A percentile compares a stretch with the other conserved stretches of the same genome.
Evolutionary conservation across 805 yeast genomes (phyloP).

Genomic region (Myxozyma sirexii): DNA sequence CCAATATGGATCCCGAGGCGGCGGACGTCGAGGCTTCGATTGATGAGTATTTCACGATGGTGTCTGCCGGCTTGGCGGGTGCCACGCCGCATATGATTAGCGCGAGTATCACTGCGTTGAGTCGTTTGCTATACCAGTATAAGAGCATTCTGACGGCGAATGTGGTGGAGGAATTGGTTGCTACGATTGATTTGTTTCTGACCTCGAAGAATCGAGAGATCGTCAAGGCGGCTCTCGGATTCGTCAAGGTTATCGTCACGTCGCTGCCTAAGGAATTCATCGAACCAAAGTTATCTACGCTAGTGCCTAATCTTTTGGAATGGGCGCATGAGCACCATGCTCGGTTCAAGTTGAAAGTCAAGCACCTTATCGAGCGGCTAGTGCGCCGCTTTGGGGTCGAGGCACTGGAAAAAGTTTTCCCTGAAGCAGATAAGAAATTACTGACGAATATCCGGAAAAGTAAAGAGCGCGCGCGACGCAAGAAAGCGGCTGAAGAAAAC

Average conservation of each 20-base stretch:
- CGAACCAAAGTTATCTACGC: slow-evolving; percentile 61
- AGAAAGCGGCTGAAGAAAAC: slow-evolving; percentile 42
- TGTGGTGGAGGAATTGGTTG: slow-evolving; percentile 70
- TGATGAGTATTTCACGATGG: slow-evolving; percentile 86
- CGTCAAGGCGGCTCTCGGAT: slow-evolving; percentile 91
- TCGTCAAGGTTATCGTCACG: slow-evolving; percentile 84
- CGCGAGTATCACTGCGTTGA: slow-evolving; percentile 89
- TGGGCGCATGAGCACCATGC: slow-evolving; percentile 98
- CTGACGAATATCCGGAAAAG: slow-evolving; percentile 83
- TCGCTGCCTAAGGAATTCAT: slow-evolving; percentile 79
- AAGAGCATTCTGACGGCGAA: slow-evolving; percentile 55
- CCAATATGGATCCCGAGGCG: slow-evolving; percentile 62
- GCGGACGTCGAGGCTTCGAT: slow-evolving; percentile 71
- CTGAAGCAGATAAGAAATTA: slow-evolving; percentile 85
- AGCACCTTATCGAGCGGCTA: slow-evolving; percentile 89
- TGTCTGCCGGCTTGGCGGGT: slow-evolving; percentile 95
- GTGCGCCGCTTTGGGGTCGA: slow-evolving; percentile 91
- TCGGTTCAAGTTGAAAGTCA: slow-evolving; percentile 89
- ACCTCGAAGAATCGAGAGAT: slow-evolving; percentile 91
- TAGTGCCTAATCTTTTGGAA: slow-evolving; percentile 73
- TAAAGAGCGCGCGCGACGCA: slow-evolving; percentile 80
- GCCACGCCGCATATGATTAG: slow-evolving; percentile 94
- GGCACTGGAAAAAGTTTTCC: slow-evolving; percentile 76
- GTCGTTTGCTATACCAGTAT: slow-evolving; percentile 82
- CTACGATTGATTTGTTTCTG: slow-evolving; percentile 85